Evolutionary conservation across 2,329 filamentous ascomycete genomes (phyloP).

Genomic region (Xylaria sp.): DNA sequence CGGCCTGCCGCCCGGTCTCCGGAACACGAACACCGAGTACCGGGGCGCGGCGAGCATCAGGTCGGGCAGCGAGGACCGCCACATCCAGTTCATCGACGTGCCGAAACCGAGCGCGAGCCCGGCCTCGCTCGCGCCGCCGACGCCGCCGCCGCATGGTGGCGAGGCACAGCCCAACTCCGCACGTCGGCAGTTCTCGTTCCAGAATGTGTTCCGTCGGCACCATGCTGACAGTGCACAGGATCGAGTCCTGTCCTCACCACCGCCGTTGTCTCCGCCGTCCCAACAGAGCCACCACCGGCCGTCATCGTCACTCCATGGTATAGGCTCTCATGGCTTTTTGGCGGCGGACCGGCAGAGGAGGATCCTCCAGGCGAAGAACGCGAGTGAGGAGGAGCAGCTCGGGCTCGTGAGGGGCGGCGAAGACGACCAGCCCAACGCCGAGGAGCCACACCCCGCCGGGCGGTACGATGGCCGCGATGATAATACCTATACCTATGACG

Average conservation of each 20-base stretch:
- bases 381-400: conserved; percentile 80
- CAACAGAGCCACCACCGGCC: conserved; percentile 34
- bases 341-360: conserved; percentile 43
- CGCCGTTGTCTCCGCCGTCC: conserved; percentile 36
- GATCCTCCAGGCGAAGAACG: conserved; percentile 49
- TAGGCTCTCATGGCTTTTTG: conserved; percentile 46
- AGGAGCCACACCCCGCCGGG: too few species aligned
- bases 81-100: conserved; percentile 51
- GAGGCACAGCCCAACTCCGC: conserved; percentile 55
- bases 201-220: conserved; percentile 73
- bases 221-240: conserved; percentile 42
- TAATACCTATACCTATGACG: too few species aligned
- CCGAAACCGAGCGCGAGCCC: conserved; percentile 46
- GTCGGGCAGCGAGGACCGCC: conserved; percentile 42
- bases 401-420: conserved; percentile 81
- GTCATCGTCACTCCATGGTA: conserved; percentile 39
- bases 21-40: conserved; percentile 55
- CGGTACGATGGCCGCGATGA: too few species aligned
- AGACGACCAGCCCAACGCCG: too few species aligned
- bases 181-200: conserved; percentile 87
- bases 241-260: conserved; percentile 31
- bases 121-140: conserved; percentile 55
- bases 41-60: conserved; percentile 52
- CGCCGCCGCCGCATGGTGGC: conserved; percentile 60
- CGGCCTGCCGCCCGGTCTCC: conserved; percentile 47